Conservation (phyloP, 1,139 yeast species). For the Geotrichum reessii region DNA sequence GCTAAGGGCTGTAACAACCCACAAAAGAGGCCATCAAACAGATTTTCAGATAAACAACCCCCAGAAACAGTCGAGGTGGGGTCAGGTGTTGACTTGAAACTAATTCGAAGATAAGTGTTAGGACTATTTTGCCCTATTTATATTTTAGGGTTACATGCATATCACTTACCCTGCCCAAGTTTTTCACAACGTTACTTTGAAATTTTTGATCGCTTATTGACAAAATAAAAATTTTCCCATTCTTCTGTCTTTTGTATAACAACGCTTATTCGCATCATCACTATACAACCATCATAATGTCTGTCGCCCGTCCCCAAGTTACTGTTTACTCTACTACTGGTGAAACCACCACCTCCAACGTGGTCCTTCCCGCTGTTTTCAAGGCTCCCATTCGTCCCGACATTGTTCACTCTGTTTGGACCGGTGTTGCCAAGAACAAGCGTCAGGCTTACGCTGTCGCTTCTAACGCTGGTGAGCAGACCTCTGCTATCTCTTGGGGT, state of each 20-base stretch:
- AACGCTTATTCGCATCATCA: not conserved
- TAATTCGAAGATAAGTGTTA: not conserved
- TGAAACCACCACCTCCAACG: slow-evolving; percentile 74
- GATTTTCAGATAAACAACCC: not conserved
- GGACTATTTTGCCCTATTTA: not conserved
- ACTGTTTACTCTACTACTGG: slow-evolving; percentile 88
- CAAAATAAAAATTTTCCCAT: not conserved
- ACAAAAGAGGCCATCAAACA: not conserved
- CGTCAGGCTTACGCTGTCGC: slow-evolving; percentile 99
- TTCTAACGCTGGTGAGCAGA: slow-evolving; percentile 98
- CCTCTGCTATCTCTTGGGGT: slow-evolving; percentile 99
- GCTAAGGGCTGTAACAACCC: not conserved
- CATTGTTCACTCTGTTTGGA: slow-evolving; percentile 96
- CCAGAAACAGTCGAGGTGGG: not conserved
- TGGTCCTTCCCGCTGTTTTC: slow-evolving; percentile 97
- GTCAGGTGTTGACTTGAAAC: not conserved
- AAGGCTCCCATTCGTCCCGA: slow-evolving; percentile 99
- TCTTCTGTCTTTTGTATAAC: not conserved
- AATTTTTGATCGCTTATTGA: not conserved
- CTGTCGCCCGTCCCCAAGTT: slow-evolving; percentile 87
- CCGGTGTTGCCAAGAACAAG: slow-evolving; percentile 99
- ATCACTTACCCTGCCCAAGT: not conserved
- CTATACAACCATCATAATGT: slow-evolving; percentile 42
- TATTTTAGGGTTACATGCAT: not conserved
- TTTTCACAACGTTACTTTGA: not conserved